Evolutionary conservation across 768 basidiomycete genomes (phyloP), one percentile per base, ranked within the genome.

Genomic region (Stropharia rugosoannulata): DNA sequence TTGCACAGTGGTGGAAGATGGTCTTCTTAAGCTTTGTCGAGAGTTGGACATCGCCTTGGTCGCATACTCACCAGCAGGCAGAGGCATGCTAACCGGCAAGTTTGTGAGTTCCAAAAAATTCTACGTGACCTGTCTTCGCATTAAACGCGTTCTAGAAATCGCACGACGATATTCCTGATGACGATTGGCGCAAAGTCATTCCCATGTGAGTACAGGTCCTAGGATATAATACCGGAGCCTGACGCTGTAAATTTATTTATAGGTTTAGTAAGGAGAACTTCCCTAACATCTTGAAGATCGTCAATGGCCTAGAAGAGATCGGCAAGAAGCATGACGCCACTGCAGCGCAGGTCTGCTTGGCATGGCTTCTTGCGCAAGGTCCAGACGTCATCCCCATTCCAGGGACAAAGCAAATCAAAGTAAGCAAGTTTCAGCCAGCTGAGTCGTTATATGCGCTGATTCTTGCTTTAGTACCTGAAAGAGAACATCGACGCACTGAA

Each of bases 61-160:
- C 11, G 78, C 79, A 1, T 84, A 82, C 54, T 73, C 76, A 5
- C 83, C 81, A 0, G 68, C 83, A n/a, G 81, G 81, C 12, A 71
- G 80, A 36, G 81, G 81, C 2, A 53, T 82, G n/a, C 59, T 82
- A 44, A 82, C 77, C 0, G 80, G 81, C 1, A 64, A 37, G 9
- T 62, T 58, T 46, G 63, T 64, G 40, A 52, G 57, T 55, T 41
- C 5, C 41, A 12, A 29, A 12, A 19, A 19, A 7, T 6, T 22
- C 13, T 15, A 19, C 22, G 3, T 12, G 4, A 45, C 37, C 22
- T 3, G 9, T 11, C 10, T 39, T 9, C 19, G 15, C 22, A 36
- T 36, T 18, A 9, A 18, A 22, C 2, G 1, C 38, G 15, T 15
- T n/a, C 39, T 54, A 73, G 67, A 70, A 74, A 74, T 70, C 73